Evolutionary conservation across 2,329 filamentous ascomycete species (phyloP), one percentile per base, ranked within the genome.

Genomic region (Metarhizium humberi): DNA sequence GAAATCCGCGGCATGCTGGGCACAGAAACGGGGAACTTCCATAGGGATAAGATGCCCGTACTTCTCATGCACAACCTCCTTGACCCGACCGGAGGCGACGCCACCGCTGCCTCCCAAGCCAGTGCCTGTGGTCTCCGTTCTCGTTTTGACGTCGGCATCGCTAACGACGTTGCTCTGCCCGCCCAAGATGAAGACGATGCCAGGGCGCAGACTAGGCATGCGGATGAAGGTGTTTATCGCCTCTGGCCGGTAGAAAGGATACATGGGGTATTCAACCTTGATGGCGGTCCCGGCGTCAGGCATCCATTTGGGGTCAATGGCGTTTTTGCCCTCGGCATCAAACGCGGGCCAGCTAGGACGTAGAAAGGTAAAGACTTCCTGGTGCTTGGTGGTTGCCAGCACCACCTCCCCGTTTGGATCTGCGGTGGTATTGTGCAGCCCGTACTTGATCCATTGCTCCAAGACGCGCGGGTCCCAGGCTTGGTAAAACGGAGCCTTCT

Each of bases 31-130:
- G 0, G 88, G 87, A 43, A 81, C 79, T 70, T 96, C 91, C 81
- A 96, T 88, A 0, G 92, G 87, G 32, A 96, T 81, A 46, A 96
- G 70, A 69, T 97, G 92, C 0, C 92, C 90, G 6, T 78, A 76
- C 0, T 78, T 79, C 32, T 86, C 72, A 7, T 94, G 70, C 16
- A 82, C 74, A 5, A 88, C 78, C 60, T 84, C 78, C 55, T 75
- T 77, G 2, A 96, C 91, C 49, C 83, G 76, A 0, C 87, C 89
- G 13, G 79, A 78, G n/a, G 71, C 69, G 4, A 67, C 75, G 50
- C 87, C 80, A 18, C 90, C 81, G 61, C 83, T 87, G 1, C 89
- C 88, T 6, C 87, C 85, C 0, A 80, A 70, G 0, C 83, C 87
- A 0, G 72, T 69, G 1, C 88, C 88, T 0, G 86, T 90, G n/a